Evolutionary conservation across 306 rosid species (phyloP).

Genomic region (Elaeagnus macrophylla): DNA sequence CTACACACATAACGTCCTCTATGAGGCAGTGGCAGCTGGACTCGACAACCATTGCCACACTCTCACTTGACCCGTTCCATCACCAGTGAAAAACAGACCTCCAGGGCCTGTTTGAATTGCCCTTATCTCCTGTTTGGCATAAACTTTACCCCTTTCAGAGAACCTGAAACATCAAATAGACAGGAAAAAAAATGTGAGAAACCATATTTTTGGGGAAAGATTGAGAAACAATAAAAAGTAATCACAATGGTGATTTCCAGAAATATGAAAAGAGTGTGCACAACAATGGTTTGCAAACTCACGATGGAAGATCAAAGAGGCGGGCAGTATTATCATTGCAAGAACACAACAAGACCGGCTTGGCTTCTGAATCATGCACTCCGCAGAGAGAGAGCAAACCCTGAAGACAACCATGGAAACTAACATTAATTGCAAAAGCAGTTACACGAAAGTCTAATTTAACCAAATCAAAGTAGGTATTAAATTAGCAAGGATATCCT

Average conservation of each 20-base stretch:
- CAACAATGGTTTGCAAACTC: slow-evolving; percentile 30
- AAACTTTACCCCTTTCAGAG: slow-evolving; percentile 83
- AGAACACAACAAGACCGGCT: slow-evolving; percentile 76
- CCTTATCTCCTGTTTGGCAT: slow-evolving; percentile 62
- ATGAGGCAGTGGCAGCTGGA: slow-evolving; percentile 27
- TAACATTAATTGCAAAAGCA: too few species aligned
- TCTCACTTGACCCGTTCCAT: slow-evolving; percentile 79
- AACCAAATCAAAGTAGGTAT: too few species aligned
- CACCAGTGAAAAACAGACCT: slow-evolving; percentile 85
- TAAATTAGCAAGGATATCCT: too few species aligned
- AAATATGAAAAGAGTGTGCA: background rate
- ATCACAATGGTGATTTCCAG: background rate
- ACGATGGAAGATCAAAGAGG: slow-evolving; percentile 95
- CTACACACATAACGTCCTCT: slow-evolving; percentile 1
- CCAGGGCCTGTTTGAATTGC: slow-evolving; percentile 77
- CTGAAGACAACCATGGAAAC: slow-evolving; percentile 26
- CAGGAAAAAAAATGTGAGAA: slow-evolving; percentile 3
- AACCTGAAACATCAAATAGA: slow-evolving; percentile 38
- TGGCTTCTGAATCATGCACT: slow-evolving; percentile 79
- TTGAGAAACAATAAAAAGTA: background rate
- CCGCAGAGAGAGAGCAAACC: slow-evolving; percentile 80
- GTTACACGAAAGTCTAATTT: too few species aligned
- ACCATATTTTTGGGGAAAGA: slow-evolving; percentile 8
- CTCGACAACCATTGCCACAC: slow-evolving; percentile 76
- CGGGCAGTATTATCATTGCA: slow-evolving; percentile 85